Percentiles rank a stretch among this genome's conserved stretches.
Evolutionary conservation across 192 early-diverging fungal species (phyloP).

Genomic region (Backusella westeae): DNA sequence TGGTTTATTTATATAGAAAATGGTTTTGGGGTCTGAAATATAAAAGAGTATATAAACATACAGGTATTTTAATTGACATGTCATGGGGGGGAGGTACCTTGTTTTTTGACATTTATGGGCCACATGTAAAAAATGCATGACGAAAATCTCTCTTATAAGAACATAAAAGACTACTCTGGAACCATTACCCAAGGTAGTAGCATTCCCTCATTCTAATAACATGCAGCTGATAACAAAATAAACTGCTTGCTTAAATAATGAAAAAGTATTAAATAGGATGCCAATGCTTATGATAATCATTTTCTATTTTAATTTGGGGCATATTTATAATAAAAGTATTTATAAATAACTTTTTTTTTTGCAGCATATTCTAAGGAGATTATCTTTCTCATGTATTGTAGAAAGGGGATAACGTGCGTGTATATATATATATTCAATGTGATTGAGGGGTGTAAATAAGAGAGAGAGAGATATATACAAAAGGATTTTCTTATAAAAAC

Average conservation of each 20-base stretch:
- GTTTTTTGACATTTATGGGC: not conserved
- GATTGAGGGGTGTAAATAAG: not conserved
- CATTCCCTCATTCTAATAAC: not conserved
- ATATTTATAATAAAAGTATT: not conserved
- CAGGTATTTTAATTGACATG: slow-evolving; percentile 3
- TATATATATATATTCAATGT: no score
- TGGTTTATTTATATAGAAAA: not conserved
- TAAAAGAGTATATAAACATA: not conserved
- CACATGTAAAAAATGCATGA: not conserved
- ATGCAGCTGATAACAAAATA: slow-evolving; percentile 2
- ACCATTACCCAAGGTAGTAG: not conserved
- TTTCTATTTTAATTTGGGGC: not conserved
- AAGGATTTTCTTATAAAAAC: not conserved
- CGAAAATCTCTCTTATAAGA: not conserved
- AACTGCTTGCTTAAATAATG: slow-evolving; percentile 2
- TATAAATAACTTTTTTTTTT: not conserved
- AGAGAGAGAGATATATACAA: not conserved
- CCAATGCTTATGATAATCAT: not conserved
- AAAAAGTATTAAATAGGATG: not conserved
- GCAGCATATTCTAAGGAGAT: no score
- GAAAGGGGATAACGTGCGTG: no score
- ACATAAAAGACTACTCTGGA: not conserved
- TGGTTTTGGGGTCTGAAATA: not conserved
- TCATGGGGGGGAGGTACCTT: not conserved
- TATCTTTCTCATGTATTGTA: no score